Evolutionary conservation across 805 yeast species (phyloP), one percentile per base, ranked within the genome.

Genomic region (Suhomyces sp.): DNA sequence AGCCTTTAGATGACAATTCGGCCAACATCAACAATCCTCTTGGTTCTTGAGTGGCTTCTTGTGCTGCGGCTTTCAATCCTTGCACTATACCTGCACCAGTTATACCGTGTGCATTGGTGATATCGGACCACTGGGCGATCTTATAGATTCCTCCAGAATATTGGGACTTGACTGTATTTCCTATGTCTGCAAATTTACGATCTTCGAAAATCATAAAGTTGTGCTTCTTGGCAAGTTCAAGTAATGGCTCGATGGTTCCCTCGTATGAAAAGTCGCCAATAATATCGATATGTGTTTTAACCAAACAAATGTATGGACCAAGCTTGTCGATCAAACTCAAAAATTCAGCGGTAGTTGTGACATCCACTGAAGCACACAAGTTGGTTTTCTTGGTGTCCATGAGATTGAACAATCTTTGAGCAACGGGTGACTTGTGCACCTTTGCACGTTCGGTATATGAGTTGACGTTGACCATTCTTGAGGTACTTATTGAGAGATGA

Each of bases 181-280:
- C 99, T 61, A 94, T 94, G 69, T 94, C 99, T 21, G 99, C 99
- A 71, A 94, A 94, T 73, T 94, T 94, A 57, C 99, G 81, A 72
- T 94, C 99, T 73, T 94, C 99, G 66, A 94, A 94, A 58, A 94
- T 86, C 78, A 94, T 73, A 64, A 94, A 94, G 57, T 87, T 83
- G 74, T 92, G 93, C 64, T 91, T 90, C 60, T 82, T 73, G 19
- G 97, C 82, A 29, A 94, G 75, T 49, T 66, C 82, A 53, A 86
- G 70, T 56, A 94, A 73, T 1, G 98, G 97, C 6, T 70, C 69
- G 25, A 93, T 80, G 0, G 97, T 92, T 1, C 78, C 80, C 49
- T 89, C 96, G 66, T 84, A 85, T 1, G 88, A 73, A 67, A 93
- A 94, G 68, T 94, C 99, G 53, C 87, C 91, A 43, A 94, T 77